phyloP scores from a whole-genome alignment of 2,329 filamentous ascomycete genomes.

The Penicillium brevicompactum region DNA sequence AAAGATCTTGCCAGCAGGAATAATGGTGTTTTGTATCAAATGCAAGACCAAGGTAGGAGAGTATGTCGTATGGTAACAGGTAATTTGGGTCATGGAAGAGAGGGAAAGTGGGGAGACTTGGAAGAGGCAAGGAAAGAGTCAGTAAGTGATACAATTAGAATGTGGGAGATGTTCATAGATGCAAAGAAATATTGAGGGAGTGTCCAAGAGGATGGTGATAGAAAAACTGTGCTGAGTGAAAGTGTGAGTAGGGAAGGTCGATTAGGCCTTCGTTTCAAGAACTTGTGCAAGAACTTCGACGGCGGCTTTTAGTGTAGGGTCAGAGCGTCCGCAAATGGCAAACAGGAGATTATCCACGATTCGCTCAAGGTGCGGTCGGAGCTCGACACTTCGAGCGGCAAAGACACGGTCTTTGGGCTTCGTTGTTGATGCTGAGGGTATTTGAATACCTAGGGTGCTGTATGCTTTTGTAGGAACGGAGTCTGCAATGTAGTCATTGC shows the following conservation, averaged over 20 bases:
- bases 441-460: constrained; percentile 35
- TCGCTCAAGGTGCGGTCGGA: constrained; percentile 34
- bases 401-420: constrained; percentile 34
- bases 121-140: too few species aligned
- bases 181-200: not conserved
- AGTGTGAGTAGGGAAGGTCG: not conserved
- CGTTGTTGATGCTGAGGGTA: constrained; percentile 27
- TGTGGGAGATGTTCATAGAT: too few species aligned
- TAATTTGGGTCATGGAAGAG: too few species aligned
- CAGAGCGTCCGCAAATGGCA: constrained; percentile 37
- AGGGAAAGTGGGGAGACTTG: too few species aligned
- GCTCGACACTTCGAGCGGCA: constrained; percentile 32
- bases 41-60: too few species aligned
- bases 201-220: not conserved
- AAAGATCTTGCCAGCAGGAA: too few species aligned
- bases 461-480: constrained; percentile 37
- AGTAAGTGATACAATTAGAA: too few species aligned
- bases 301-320: constrained; percentile 40
- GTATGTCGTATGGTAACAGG: too few species aligned
- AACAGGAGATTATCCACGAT: constrained; percentile 42
- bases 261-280: constrained; percentile 36
- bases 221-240: constrained; percentile 5
- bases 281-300: constrained; percentile 41
- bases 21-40: too few species aligned
- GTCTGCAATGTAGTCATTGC: constrained; percentile 27